phyloP scores from a whole-genome alignment of 1,284 basidiomycete genomes.

The Peniophora sp. region DNA sequence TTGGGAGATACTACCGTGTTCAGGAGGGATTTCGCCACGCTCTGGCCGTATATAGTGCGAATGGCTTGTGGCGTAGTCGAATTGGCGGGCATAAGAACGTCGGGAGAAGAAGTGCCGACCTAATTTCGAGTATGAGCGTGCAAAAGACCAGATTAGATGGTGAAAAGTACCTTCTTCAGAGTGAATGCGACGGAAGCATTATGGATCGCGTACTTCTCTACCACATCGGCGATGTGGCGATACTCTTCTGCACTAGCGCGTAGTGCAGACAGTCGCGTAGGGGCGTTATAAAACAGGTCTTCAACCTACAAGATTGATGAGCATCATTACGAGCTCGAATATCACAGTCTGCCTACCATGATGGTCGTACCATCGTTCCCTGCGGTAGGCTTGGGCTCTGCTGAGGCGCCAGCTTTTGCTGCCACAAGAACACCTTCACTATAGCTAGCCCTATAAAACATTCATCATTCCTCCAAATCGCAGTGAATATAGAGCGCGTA shows the following conservation, averaged over 20 bases:
- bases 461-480: background rate
- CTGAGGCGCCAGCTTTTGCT: slow-evolving; percentile 55
- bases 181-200: slow-evolving; percentile 84
- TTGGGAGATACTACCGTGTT: slow-evolving; percentile 33
- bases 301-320: slow-evolving; percentile 58
- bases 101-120: slow-evolving; percentile 68
- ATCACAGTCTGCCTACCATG: slow-evolving; percentile 37
- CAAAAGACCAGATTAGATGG: background rate
- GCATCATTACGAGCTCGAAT: background rate
- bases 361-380: slow-evolving; percentile 94
- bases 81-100: slow-evolving; percentile 75
- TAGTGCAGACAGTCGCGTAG: slow-evolving; percentile 81
- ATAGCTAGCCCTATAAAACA: slow-evolving; percentile 61
- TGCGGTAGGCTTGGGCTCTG: slow-evolving; percentile 84
- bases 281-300: slow-evolving; percentile 94
- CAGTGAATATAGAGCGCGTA: slow-evolving; percentile 4
- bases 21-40: slow-evolving; percentile 78
- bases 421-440: slow-evolving; percentile 67
- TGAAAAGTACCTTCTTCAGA: slow-evolving; percentile 73
- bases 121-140: slow-evolving; percentile 20
- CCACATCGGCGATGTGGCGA: slow-evolving; percentile 83
- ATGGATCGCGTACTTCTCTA: slow-evolving; percentile 93
- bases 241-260: slow-evolving; percentile 90
- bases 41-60: slow-evolving; percentile 73
- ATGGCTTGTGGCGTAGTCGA: slow-evolving; percentile 72